Evolutionary conservation across 2,329 filamentous ascomycete genomes (phyloP), one percentile per base, ranked within the genome.

Genomic region (Pyrenochaeta sp.): DNA sequence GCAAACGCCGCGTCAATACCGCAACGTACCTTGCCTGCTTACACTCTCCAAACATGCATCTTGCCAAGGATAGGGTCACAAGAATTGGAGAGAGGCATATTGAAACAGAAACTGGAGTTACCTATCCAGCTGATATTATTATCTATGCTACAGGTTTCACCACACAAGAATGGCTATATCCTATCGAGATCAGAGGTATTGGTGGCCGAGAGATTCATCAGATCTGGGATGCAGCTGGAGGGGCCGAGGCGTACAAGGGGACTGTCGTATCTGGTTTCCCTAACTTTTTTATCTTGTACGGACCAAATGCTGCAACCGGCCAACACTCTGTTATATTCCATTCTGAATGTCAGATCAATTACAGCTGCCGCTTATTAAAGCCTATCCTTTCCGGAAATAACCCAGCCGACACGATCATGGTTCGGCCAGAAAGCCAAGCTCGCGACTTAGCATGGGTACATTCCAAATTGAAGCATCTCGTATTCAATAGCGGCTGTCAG

Each of bases 281-380:
- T 36, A 48, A 39, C 17, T 43, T 47, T 17, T 46, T 39, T 33
- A 23, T 49, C 7, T 27, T 60, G 11, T 45, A 47, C 27, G 42
- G 17, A 9, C 30, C 21, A 12, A 79, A 78, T 54, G 78, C 76
- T 0, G 63, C 77, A 1, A 81, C 76, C 1, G 80, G 80, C 1
- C 80, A 82, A 56, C 66, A 79, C 0, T 80, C 76, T 0, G 79
- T 81, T 2, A 78, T 81, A 9, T 81, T 77, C 58, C 77, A 78
- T 1, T 75, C 76, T 1, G 80, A 82, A 64, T 82, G 79, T 53
- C 78, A 82, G 53, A 78, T 82, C 46, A 80, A 80, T 56, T 79
- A 79, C 54, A 66, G 68, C 20, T 58, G 77, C 12, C 69, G 76
- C 11, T 60, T 78, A 0, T 64, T 82, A 14, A 56, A 81, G 81